These are phyloP conservation scores for Cutaneotrichosporon sp. DNA, from an alignment of 1,284 basidiomycete genomes.

Conservation along the genomic window DNA sequence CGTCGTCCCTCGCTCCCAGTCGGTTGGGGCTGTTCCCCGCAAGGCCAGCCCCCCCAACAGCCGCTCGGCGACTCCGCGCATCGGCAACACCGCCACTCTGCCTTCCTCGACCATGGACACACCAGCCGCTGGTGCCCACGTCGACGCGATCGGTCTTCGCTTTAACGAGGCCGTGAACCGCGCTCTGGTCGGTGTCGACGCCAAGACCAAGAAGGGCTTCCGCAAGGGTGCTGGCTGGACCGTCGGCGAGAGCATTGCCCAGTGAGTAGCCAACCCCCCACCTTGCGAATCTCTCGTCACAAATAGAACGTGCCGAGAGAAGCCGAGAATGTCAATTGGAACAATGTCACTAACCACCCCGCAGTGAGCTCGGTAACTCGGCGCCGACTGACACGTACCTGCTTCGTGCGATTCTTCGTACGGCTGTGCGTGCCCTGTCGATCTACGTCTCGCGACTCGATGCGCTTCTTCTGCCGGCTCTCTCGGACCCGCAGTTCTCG, in stretches of 20 bases:
- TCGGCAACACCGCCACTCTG: neutral
- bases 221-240: constrained; percentile 50
- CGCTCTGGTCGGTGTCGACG: constrained; percentile 50
- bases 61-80: constrained; percentile 17
- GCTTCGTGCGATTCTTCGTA: constrained; percentile 52
- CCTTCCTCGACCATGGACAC: constrained; percentile 17
- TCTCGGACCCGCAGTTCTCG: constrained; percentile 49
- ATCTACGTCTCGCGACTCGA: constrained; percentile 54
- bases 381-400: constrained; percentile 52
- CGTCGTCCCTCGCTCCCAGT: constrained; percentile 30
- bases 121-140: constrained; percentile 38
- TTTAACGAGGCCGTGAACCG: constrained; percentile 54
- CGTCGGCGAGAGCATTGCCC: constrained; percentile 48
- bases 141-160: constrained; percentile 52
- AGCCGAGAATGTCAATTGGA: neutral
- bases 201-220: constrained; percentile 50
- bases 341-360: constrained; percentile 17
- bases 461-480: constrained; percentile 50
- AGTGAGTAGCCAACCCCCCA: constrained; percentile 37
- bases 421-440: constrained; percentile 48
- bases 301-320: neutral
- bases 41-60: constrained; percentile 26
- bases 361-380: constrained; percentile 36
- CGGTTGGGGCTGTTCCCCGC: constrained; percentile 21
- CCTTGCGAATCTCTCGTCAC: neutral